A percentile compares a stretch with the other conserved stretches of the same genome.
Conservation (phyloP, 148 eudicot genomes). For the Rhododendron ovatum region DNA sequence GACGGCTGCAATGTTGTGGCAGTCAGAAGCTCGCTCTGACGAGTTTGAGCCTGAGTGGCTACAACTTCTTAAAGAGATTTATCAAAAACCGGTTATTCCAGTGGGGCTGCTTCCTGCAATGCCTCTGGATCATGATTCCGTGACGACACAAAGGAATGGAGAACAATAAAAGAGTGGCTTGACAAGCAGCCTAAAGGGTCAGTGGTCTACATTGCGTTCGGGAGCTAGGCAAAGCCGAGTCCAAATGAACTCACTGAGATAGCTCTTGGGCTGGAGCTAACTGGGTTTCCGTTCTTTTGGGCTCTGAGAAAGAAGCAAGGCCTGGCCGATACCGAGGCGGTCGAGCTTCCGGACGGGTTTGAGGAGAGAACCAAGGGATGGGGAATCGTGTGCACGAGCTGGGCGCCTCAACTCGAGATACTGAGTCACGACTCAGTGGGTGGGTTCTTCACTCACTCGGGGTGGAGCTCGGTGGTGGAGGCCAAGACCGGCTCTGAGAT, state of each 20-base stretch:
- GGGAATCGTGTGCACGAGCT: constrained; percentile 15
- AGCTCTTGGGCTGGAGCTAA: constrained; percentile 36
- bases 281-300: constrained; percentile 33
- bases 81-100: constrained; percentile 2
- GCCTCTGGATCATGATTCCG: neutral
- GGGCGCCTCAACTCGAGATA: constrained; percentile 16
- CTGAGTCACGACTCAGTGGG: constrained; percentile 8
- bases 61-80: neutral
- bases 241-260: constrained; percentile 31
- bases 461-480: constrained; percentile 9
- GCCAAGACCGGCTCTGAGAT: no score
- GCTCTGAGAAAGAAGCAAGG: constrained; percentile 16
- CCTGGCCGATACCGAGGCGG: neutral
- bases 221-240: constrained; percentile 30
- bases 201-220: constrained; percentile 41
- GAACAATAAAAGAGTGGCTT: constrained; percentile 9
- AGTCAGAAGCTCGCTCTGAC: neutral
- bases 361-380: neutral
- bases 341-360: neutral
- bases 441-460: constrained; percentile 3
- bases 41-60: constrained; percentile 17
- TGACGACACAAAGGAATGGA: neutral
- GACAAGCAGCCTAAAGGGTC: constrained; percentile 24
- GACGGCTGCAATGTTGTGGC: neutral
- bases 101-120: constrained; percentile 1